Percentiles rank a stretch among this genome's conserved stretches.
Conservation (phyloP, 345 rosid genomes). For the Limnanthes douglasii region DNA sequence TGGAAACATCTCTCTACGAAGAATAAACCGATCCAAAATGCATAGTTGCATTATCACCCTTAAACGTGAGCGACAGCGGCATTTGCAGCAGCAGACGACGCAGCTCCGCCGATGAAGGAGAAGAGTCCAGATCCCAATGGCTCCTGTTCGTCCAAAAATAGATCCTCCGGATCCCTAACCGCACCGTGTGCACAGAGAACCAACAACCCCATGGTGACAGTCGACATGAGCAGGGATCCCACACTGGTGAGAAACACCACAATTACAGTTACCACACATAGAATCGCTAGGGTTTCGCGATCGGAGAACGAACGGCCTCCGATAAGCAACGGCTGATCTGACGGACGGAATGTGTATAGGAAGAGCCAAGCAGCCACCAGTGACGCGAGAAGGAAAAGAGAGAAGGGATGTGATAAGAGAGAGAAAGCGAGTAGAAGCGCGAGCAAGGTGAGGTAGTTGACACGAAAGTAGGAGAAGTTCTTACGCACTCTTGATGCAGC, state of each 20-base stretch:
- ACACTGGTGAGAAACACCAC: slow-evolving; percentile 66
- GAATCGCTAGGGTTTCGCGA: slow-evolving; percentile 49
- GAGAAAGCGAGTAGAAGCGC: slow-evolving; percentile 48
- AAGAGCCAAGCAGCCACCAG: slow-evolving; percentile 55
- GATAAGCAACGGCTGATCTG: slow-evolving; percentile 52
- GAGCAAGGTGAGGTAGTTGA: slow-evolving; percentile 49
- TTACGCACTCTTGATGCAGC: slow-evolving; percentile 57
- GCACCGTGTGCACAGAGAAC: slow-evolving; percentile 70
- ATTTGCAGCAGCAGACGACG: slow-evolving; percentile 43
- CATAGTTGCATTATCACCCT: neutral
- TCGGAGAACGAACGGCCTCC: slow-evolving; percentile 60
- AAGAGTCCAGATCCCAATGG: slow-evolving; percentile 39
- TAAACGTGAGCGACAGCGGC: slow-evolving; percentile 43
- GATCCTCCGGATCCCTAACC: slow-evolving; percentile 71
- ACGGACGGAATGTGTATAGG: slow-evolving; percentile 53
- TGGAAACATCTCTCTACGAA: too few species aligned
- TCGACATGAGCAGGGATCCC: slow-evolving; percentile 57
- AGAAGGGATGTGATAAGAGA: slow-evolving; percentile 51
- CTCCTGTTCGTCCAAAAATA: slow-evolving; percentile 68
- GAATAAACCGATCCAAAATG: too few species aligned
- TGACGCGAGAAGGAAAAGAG: slow-evolving; percentile 46
- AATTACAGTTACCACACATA: slow-evolving; percentile 35
- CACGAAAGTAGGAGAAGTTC: slow-evolving; percentile 51
- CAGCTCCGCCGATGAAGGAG: slow-evolving; percentile 52
- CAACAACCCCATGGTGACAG: slow-evolving; percentile 43